Conservation (phyloP, 208 protist species). For the Acanthamoeba castellanii region DNA sequence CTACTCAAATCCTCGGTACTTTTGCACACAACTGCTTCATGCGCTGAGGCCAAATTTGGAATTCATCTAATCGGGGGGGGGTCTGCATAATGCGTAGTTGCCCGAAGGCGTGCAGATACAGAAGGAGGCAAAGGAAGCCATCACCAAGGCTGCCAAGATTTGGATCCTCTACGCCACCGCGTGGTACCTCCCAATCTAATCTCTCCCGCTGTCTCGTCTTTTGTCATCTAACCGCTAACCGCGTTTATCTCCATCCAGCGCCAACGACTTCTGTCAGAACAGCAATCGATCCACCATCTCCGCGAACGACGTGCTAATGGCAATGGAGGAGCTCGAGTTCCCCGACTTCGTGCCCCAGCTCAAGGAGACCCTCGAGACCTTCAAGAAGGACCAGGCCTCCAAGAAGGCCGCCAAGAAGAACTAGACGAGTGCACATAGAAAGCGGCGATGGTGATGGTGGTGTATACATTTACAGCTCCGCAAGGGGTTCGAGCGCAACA, state of each 20-base stretch:
- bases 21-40: not conserved
- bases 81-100: slow-evolving; percentile 16
- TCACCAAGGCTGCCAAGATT: slow-evolving; percentile 64
- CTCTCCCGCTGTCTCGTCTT: not conserved
- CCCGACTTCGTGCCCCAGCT: slow-evolving; percentile 37
- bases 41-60: too few species aligned
- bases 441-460: not conserved
- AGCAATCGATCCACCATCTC: slow-evolving; percentile 67
- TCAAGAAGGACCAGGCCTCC: slow-evolving; percentile 32
- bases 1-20: slow-evolving; percentile 46
- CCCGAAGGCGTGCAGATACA: slow-evolving; percentile 69
- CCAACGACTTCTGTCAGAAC: slow-evolving; percentile 67
- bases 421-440: too few species aligned
- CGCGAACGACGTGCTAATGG: slow-evolving; percentile 72
- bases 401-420: slow-evolving; percentile 53
- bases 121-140: slow-evolving; percentile 69
- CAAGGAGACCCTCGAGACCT: slow-evolving; percentile 55
- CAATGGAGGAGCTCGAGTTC: slow-evolving; percentile 75
- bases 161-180: slow-evolving; percentile 72
- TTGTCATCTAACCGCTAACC: too few species aligned
- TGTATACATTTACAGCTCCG: not conserved
- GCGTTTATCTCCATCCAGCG: slow-evolving; percentile 37
- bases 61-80: too few species aligned
- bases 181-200: not conserved
- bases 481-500: not conserved